Base-by-base conservation (phyloP, 257 asterid genomes). In the Cinchona pubescens region DNA sequence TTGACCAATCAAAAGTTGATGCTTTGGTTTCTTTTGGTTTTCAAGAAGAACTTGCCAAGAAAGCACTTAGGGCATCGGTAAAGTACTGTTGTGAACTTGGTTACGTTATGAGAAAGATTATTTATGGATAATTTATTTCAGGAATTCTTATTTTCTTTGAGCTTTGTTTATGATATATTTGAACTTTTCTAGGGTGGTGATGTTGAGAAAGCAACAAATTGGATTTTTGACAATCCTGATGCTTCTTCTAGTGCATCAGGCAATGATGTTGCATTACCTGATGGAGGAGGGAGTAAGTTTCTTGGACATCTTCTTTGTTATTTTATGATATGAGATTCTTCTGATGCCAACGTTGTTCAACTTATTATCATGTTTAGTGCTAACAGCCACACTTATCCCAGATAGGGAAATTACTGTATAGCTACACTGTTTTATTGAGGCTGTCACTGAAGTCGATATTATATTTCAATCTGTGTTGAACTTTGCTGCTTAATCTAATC, bases 261-360 rank as follows among this genome's bases (percentile, higher is more conserved):
- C 72, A 86, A 85, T 27, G 96, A 86, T 72, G 81, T 85, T 69
- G 81, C 88, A 71, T 75, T 95, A 67, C 96, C 99, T 38, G 99
- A 95, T 78, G 98, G 99, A 85, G 86, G 83, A 80, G 99, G 99
- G 87, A 91, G 99, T 95, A 32, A 90, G 98, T 88, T 72, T 48
- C 76, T 56, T 55, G 1, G 23, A 42, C 34, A 58, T 40, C 25
- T 34, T 25, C 8, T 58, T n/a, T 32, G 29, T 27, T 11, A 34
- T 18, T 35, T 27, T 5, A 7, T 27, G 19, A 25, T 21, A 59
- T 59, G 65, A 29, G 37, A 14, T 29, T 27, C 21, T 5, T 59
- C 21, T 59, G 4, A 7, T 59, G 15, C 64, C 5, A 29, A 0
- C 2, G 29, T 60, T 60, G 38, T 12, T 29, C 30, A 15, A 60